Percentiles rank a stretch among this genome's conserved stretches.
Conservation (phyloP, 1,139 yeast genomes). For the Diutina neorugosa region DNA sequence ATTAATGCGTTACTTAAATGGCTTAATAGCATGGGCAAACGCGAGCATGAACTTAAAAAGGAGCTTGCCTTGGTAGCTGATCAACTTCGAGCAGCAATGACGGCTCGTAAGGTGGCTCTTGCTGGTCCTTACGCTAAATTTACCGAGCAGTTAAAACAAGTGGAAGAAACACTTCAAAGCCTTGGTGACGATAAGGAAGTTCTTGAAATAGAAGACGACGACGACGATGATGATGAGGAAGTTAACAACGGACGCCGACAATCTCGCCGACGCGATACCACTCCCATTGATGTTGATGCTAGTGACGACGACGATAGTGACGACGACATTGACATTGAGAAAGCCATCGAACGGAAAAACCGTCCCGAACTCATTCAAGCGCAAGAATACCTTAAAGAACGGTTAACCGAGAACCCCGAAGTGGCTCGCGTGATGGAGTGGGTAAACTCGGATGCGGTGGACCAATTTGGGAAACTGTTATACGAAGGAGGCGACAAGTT, state of each 20-base stretch:
- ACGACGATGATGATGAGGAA: not conserved
- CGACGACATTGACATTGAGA: not conserved
- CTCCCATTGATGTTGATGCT: not conserved
- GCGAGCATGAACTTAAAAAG: conserved; percentile 58
- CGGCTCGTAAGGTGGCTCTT: conserved; percentile 44
- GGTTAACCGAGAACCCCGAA: conserved; percentile 25
- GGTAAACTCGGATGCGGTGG: conserved; percentile 49
- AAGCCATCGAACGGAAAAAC: conserved; percentile 9
- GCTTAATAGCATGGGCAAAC: conserved; percentile 65
- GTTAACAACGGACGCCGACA: not conserved
- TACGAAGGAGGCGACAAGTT: conserved; percentile 45
- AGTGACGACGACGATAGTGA: not conserved
- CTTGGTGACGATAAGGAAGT: conserved; percentile 20
- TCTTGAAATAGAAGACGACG: conserved; percentile 10
- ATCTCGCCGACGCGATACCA: not conserved
- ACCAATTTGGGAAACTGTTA: conserved; percentile 36
- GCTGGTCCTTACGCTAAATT: conserved; percentile 17
- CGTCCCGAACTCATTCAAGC: conserved; percentile 19
- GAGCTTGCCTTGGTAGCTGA: conserved; percentile 47
- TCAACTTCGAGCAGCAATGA: conserved; percentile 43
- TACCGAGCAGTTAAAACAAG: conserved; percentile 29
- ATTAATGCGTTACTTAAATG: conserved; percentile 46
- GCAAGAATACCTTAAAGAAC: conserved; percentile 15
- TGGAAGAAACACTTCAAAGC: conserved; percentile 18
- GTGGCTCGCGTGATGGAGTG: conserved; percentile 40